These are phyloP conservation scores for Hawksworthiomyces lignivorus DNA, from an alignment of 2,329 filamentous ascomycete genomes.

Conservation along the genomic window DNA sequence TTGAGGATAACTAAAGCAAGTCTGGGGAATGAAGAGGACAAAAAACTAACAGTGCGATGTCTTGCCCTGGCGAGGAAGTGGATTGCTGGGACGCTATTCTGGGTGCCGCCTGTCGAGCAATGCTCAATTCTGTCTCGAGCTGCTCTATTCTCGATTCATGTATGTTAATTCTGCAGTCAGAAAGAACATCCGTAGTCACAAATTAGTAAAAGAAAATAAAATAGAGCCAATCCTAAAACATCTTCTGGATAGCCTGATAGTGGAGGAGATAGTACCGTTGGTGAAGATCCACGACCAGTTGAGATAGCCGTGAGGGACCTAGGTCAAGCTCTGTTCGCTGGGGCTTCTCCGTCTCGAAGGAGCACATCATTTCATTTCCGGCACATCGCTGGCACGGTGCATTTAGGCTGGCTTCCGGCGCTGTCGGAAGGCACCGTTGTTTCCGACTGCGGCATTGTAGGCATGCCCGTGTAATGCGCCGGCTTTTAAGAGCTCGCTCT, in stretches of 20 bases:
- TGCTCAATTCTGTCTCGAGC: neutral
- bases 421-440: conserved; percentile 1
- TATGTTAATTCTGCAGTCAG: neutral
- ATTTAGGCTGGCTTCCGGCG: neutral
- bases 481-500: neutral
- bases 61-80: too few species aligned
- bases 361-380: conserved; percentile 1
- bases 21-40: too few species aligned
- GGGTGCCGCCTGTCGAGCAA: neutral
- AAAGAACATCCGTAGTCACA: too few species aligned
- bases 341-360: conserved; percentile 3
- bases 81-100: neutral
- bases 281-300: conserved; percentile 1
- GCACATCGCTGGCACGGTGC: conserved; percentile 1
- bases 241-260: too few species aligned
- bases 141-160: conserved; percentile 1
- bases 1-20: too few species aligned
- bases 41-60: too few species aligned
- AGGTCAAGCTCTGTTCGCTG: neutral
- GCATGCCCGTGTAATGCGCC: neutral
- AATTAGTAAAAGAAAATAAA: too few species aligned
- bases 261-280: too few species aligned
- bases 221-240: neutral
- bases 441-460: conserved; percentile 6
- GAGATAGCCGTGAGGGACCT: neutral